Percentiles rank a stretch among this genome's conserved stretches.
Evolutionary conservation across 495 filamentous ascomycete species (phyloP).

Genomic region (Melanomma pulvis-pyrius): DNA sequence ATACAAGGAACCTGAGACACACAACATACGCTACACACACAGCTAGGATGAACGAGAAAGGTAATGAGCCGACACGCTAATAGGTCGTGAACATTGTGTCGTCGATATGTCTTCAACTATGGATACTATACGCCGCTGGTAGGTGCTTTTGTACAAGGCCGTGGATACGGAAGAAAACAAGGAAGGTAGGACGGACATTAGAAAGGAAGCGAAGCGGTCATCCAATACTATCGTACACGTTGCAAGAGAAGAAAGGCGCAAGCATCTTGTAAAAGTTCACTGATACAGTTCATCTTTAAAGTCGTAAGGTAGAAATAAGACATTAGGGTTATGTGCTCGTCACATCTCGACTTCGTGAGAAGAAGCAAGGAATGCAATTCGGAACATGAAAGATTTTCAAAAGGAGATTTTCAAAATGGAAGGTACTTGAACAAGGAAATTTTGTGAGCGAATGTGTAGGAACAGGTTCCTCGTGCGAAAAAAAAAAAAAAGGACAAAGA

Average conservation of each 20-base stretch:
- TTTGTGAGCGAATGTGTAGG: conserved; percentile 30
- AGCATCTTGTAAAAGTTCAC: neutral
- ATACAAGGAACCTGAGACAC: conserved; percentile 15
- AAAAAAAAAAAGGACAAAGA: conserved; percentile 16
- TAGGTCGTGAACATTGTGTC: neutral
- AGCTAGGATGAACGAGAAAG: neutral
- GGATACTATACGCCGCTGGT: conserved; percentile 23
- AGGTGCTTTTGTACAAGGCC: conserved; percentile 37
- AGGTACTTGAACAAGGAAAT: conserved; percentile 6
- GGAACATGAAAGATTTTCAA: conserved; percentile 13
- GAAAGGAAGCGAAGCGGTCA: conserved; percentile 7
- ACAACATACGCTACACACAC: neutral
- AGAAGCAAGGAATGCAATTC: conserved; percentile 25
- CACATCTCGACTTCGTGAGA: conserved; percentile 20
- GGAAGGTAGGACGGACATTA: conserved; percentile 11
- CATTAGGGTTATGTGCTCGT: conserved; percentile 34
- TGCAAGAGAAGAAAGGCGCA: conserved; percentile 13
- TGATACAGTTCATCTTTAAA: conserved; percentile 15
- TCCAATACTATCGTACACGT: conserved; percentile 34
- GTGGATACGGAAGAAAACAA: conserved; percentile 15
- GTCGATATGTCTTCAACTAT: conserved; percentile 23
- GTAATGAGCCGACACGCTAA: conserved; percentile 7
- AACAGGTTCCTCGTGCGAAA: neutral
- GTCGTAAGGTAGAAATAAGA: conserved; percentile 35
- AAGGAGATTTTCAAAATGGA: conserved; percentile 2